Percentiles rank a stretch among this genome's conserved stretches.
phyloP scores from a whole-genome alignment of 352 stramenopile species.

The Blastocystis sp. region DNA sequence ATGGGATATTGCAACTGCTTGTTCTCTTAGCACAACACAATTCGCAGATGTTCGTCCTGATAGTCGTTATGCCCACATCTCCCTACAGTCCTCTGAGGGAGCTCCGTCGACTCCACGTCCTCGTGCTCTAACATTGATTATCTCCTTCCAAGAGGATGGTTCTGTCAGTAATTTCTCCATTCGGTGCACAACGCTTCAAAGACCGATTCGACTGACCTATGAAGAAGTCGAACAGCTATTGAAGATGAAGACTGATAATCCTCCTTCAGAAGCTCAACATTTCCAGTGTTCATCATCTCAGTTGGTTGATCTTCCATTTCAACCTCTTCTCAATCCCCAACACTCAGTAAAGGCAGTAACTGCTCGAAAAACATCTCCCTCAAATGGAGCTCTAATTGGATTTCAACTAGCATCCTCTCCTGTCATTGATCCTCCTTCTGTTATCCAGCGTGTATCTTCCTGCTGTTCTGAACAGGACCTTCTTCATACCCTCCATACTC shows the following conservation, averaged over 20 bases:
- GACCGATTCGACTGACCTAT: conserved; percentile 45
- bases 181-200: not conserved
- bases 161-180: conserved; percentile 1
- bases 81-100: not conserved
- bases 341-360: not conserved
- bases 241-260: not conserved
- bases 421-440: not conserved
- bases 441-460: not conserved
- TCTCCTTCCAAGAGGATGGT: conserved; percentile 15
- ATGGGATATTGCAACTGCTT: conserved; percentile 47
- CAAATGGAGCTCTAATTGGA: not conserved
- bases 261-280: not conserved
- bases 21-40: conserved; percentile 58
- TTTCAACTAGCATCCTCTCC: not conserved
- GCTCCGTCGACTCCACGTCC: not conserved
- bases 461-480: not conserved
- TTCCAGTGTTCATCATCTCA: not conserved
- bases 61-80: not conserved
- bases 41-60: conserved; percentile 14
- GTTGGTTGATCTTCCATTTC: not conserved
- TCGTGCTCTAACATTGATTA: conserved; percentile 40
- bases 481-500: not conserved
- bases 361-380: not conserved
- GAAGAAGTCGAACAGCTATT: conserved; percentile 47
- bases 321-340: not conserved